phyloP scores from a whole-genome alignment of 768 basidiomycete genomes.

The Russula griseocarnosa region DNA sequence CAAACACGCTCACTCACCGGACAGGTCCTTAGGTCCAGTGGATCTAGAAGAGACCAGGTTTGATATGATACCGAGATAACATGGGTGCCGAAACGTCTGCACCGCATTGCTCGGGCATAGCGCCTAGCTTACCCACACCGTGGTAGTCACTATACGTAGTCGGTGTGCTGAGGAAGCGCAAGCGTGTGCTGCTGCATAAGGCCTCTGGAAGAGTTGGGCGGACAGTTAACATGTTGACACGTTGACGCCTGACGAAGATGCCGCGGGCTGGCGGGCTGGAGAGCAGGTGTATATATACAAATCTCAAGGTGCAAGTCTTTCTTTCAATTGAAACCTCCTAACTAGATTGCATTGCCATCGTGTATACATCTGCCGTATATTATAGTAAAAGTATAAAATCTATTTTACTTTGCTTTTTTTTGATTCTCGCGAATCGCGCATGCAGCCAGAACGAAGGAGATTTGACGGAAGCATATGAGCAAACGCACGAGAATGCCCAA shows the following conservation, averaged over 20 bases:
- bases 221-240: neutral
- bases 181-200: neutral
- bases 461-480: too few species aligned
- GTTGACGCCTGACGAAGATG: neutral
- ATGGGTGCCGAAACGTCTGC: neutral
- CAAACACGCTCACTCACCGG: slow-evolving; percentile 19
- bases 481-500: too few species aligned
- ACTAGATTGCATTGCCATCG: neutral
- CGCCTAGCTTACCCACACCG: too few species aligned
- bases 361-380: neutral
- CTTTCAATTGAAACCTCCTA: neutral
- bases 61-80: neutral
- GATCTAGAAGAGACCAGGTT: neutral
- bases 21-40: neutral
- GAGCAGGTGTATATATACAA: too few species aligned
- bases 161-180: slow-evolving; percentile 17
- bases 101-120: too few species aligned
- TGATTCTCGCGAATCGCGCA: too few species aligned
- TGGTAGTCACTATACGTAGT: neutral
- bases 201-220: neutral
- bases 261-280: too few species aligned
- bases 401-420: too few species aligned
- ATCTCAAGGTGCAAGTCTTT: neutral
- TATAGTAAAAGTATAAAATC: neutral
- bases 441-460: too few species aligned